Evolutionary conservation across 352 stramenopile species (phyloP).

Genomic region (Globisporangium parvum): DNA sequence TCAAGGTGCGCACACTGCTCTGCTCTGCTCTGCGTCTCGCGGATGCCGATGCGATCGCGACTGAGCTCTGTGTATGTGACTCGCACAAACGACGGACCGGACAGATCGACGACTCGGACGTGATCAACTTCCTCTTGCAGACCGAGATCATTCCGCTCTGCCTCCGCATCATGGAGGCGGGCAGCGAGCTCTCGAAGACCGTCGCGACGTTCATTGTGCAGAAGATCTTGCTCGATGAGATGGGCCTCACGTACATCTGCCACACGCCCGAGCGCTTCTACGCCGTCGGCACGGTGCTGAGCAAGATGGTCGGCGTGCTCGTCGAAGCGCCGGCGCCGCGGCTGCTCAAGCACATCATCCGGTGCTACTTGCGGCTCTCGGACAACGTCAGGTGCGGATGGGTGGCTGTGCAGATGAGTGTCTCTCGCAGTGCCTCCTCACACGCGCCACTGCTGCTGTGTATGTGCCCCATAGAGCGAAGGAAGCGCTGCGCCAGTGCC

Average conservation of each 20-base stretch:
- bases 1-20: constrained; percentile 77
- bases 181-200: constrained; percentile 97
- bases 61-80: background rate
- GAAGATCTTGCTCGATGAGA: constrained; percentile 98
- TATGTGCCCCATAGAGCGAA: constrained; percentile 74
- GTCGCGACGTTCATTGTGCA: constrained; percentile 99
- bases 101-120: constrained; percentile 96
- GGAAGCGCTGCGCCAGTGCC: constrained; percentile 95
- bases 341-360: constrained; percentile 98
- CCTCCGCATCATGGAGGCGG: constrained; percentile 98
- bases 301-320: constrained; percentile 96
- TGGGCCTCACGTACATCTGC: constrained; percentile 98
- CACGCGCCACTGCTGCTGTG: background rate
- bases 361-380: constrained; percentile 96
- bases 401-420: constrained; percentile 1
- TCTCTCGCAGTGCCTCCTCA: background rate
- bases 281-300: constrained; percentile 89
- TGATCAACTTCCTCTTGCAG: constrained; percentile 99
- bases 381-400: constrained; percentile 45
- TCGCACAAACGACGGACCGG: background rate
- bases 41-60: background rate
- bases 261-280: constrained; percentile 94
- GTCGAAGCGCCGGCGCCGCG: constrained; percentile 91
- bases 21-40: background rate
- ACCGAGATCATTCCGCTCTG: constrained; percentile 99